phyloP scores from a whole-genome alignment of 1,139 yeast species.

The Geotrichum armillariae region DNA sequence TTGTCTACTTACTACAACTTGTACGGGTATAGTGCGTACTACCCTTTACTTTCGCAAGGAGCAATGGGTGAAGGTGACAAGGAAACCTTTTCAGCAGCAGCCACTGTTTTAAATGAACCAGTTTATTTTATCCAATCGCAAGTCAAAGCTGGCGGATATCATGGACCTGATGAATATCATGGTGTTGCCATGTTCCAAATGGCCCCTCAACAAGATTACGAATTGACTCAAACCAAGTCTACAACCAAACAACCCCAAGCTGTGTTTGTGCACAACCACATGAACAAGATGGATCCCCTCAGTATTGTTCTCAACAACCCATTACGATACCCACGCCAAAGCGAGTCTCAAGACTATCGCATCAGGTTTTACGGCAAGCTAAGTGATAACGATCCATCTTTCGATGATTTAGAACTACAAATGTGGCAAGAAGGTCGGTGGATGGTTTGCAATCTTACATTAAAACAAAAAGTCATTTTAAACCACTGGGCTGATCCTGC shows the following conservation, averaged over 20 bases:
- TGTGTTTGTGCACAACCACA: slow-evolving; percentile 64
- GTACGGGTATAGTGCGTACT: slow-evolving; percentile 75
- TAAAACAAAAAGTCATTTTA: slow-evolving; percentile 43
- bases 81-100: slow-evolving; percentile 83
- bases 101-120: slow-evolving; percentile 58
- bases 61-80: slow-evolving; percentile 90
- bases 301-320: background rate
- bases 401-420: slow-evolving; percentile 54
- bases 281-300: slow-evolving; percentile 60
- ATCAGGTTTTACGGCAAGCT: slow-evolving; percentile 51
- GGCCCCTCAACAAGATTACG: slow-evolving; percentile 62
- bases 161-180: slow-evolving; percentile 46
- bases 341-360: slow-evolving; percentile 13
- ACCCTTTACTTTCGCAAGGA: slow-evolving; percentile 84
- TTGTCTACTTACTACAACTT: slow-evolving; percentile 75
- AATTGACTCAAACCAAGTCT: slow-evolving; percentile 24
- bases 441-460: slow-evolving; percentile 52
- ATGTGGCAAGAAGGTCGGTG: slow-evolving; percentile 63
- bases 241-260: slow-evolving; percentile 43
- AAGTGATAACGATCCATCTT: slow-evolving; percentile 50
- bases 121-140: slow-evolving; percentile 69
- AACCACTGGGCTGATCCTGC: slow-evolving; percentile 41
- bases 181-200: slow-evolving; percentile 77
- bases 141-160: slow-evolving; percentile 55
- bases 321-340: slow-evolving; percentile 9